Conservation (phyloP, 345 rosid genomes). For the thale cress (Arabidopsis thaliana) region TAIR10.1 NC_003076.8:21863501-21864000, state of each 20-base stretch:
- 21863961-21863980: background rate
- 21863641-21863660: conserved; percentile 51
- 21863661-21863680: conserved; percentile 46
- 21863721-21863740: conserved; percentile 34
- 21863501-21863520: conserved; percentile 18
- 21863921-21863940: background rate
- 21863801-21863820: conserved; percentile 25
- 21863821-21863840: conserved; percentile 30
- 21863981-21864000: background rate
- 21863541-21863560: conserved; percentile 32
- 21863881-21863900: background rate
- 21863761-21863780: conserved; percentile 11
- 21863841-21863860: conserved; percentile 16
- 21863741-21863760: conserved; percentile 26
- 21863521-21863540: conserved; percentile 7
- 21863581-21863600: conserved; percentile 44
- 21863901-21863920: background rate
- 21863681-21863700: conserved; percentile 46
- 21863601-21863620: conserved; percentile 37
- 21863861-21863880: conserved; percentile 24
- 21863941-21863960: background rate
- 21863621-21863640: conserved; percentile 19
- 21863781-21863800: conserved; percentile 11
- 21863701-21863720: conserved; percentile 42
- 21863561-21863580: conserved; percentile 22